Evolutionary conservation across 202 grass and related monocot species (phyloP), one percentile per base, ranked within the genome.

Genomic region (Carex sylvatica): DNA sequence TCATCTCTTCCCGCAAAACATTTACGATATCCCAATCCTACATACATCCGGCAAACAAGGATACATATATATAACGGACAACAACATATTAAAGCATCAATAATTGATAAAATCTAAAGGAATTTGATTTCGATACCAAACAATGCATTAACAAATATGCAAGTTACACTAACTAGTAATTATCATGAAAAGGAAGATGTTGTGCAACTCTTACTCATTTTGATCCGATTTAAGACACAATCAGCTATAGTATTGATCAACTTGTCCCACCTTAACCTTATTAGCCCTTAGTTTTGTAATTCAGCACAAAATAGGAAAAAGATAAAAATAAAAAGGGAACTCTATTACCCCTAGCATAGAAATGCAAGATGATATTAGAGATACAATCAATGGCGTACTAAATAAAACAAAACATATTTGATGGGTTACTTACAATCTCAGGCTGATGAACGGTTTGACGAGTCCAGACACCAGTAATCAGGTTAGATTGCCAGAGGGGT

Each of bases 21-120:
- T 94, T 91, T 80, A 97, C 84, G 55, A 84, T 76, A 78, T 97
- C 92, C 83, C 85, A 94, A 65, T 97, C 94, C 94, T 97, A 88
- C 62, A 59, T 18, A 1, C 33, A 77, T 77, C 28, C 53, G 7
- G 51, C 51, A 77, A 69, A 77, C 8, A 74, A n/a, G 36, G 51
- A 62, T 61, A 74, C 54, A 74, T 24, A 87, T 1, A 74, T 24
- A 87, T 1, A 31, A 76, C 10, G 24, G 52, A 54, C 66, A 22
- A 51, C 5, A 76, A 86, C 58, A 7, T 44, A 76, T 6, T 85
- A 67, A 42, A 80, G 51, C 2, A 82, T 68, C 16, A 7, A 28
- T 52, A 36, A 47, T 5, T 66, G 16, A 18, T 4, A 9, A 8
- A 36, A 15, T 33, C 1, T 36, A 19, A 77, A 33, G 52, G 4